phyloP scores from a whole-genome alignment of 1,284 basidiomycete genomes.

The Athelia psychrophila region DNA sequence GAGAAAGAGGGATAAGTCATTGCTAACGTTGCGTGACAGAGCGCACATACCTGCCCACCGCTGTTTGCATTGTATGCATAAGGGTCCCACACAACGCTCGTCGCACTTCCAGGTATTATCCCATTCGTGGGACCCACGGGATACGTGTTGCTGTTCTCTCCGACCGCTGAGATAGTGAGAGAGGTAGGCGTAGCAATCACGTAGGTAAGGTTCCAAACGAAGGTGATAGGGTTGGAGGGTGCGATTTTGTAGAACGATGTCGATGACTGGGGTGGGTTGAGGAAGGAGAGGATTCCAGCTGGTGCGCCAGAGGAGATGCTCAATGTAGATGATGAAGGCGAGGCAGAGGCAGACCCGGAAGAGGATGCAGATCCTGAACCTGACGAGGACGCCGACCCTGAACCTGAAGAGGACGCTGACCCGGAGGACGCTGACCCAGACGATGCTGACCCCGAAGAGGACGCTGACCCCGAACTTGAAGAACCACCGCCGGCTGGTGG shows the following conservation, averaged over 20 bases:
- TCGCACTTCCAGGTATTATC: slow-evolving; percentile 67
- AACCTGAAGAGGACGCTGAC: not conserved
- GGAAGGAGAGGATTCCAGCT: slow-evolving; percentile 68
- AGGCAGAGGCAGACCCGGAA: not conserved
- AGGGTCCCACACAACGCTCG: slow-evolving; percentile 78
- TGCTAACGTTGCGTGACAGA: no score
- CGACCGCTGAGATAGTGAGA: slow-evolving; percentile 80
- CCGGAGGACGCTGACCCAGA: not conserved
- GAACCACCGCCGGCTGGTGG: no score
- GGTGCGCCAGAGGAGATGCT: slow-evolving; percentile 53
- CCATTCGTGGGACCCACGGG: slow-evolving; percentile 80
- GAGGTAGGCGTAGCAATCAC: slow-evolving; percentile 65
- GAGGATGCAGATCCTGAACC: not conserved
- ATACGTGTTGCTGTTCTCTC: slow-evolving; percentile 87
- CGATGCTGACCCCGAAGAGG: not conserved
- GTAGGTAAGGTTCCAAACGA: slow-evolving; percentile 89
- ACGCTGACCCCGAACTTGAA: not conserved
- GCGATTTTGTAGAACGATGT: slow-evolving; percentile 92
- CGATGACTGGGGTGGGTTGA: slow-evolving; percentile 76
- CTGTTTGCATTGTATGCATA: slow-evolving; percentile 66
- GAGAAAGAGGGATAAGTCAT: slow-evolving; percentile 31
- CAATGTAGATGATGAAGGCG: slow-evolving; percentile 13
- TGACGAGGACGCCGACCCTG: not conserved
- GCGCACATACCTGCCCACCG: not conserved
- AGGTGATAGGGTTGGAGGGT: slow-evolving; percentile 69